These are phyloP conservation scores for Penicillium occitanis DNA, from an alignment of 2,329 filamentous ascomycete species.

Conservation along the genomic window DNA sequence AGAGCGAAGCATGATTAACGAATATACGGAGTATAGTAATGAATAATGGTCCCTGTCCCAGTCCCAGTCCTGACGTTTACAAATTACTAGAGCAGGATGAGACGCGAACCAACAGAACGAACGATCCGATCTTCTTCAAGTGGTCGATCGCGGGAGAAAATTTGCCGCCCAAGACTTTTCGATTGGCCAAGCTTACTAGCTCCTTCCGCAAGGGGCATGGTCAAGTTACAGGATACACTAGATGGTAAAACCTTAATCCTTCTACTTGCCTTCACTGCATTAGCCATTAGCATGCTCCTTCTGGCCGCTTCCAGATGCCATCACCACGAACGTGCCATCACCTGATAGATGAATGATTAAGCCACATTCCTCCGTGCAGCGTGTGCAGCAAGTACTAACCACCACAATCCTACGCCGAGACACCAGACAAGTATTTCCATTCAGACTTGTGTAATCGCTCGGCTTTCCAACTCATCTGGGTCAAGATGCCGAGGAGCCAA, in stretches of 20 bases:
- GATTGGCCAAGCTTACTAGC: neutral
- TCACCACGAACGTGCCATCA: neutral
- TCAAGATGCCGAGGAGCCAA: conserved; percentile 10
- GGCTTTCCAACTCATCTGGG: neutral
- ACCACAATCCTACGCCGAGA: neutral
- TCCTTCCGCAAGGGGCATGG: conserved; percentile 1
- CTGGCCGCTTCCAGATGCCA: conserved; percentile 2
- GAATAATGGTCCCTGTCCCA: neutral
- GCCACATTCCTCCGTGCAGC: neutral
- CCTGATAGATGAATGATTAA: neutral
- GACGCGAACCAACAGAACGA: neutral
- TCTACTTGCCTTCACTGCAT: neutral
- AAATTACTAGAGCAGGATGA: neutral
- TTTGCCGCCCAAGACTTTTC: neutral
- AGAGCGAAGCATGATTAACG: no score
- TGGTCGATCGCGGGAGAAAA: neutral
- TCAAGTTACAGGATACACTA: neutral
- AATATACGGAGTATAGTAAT: neutral
- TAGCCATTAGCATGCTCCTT: no score
- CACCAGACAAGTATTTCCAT: neutral
- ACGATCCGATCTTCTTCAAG: neutral
- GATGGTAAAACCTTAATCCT: conserved; percentile 2
- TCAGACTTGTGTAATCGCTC: neutral
- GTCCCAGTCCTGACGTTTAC: no score
- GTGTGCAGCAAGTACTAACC: neutral